phyloP scores from a whole-genome alignment of 192 early-diverging fungal species.

The Allomyces macrogynus region DNA sequence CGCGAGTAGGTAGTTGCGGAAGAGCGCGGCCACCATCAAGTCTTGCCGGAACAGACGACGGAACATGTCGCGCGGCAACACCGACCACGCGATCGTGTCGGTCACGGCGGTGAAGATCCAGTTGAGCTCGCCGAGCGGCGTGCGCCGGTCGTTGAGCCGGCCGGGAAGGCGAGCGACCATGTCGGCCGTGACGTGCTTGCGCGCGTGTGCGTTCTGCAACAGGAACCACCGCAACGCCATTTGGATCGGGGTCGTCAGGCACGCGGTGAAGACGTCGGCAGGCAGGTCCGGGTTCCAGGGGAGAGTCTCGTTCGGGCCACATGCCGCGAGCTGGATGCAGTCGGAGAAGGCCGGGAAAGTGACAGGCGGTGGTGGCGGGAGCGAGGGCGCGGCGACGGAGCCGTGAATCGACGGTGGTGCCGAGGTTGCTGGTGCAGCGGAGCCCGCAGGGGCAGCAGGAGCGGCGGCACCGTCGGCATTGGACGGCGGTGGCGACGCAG shows the following conservation, averaged over 20 bases:
- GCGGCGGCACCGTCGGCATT: background rate
- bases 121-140: slow-evolving; percentile 89
- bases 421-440: slow-evolving; percentile 7
- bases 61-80: slow-evolving; percentile 71
- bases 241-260: slow-evolving; percentile 86
- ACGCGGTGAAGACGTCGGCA: slow-evolving; percentile 90
- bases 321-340: slow-evolving; percentile 87
- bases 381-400: slow-evolving; percentile 7
- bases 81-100: slow-evolving; percentile 96
- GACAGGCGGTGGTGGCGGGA: slow-evolving; percentile 1
- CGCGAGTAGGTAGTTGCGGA: slow-evolving; percentile 86
- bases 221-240: slow-evolving; percentile 85
- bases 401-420: slow-evolving; percentile 4
- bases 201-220: slow-evolving; percentile 53
- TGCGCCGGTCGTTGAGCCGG: slow-evolving; percentile 66
- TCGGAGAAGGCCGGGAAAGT: slow-evolving; percentile 23
- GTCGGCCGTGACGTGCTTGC: slow-evolving; percentile 49
- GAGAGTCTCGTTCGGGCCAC: slow-evolving; percentile 58
- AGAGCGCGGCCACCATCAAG: slow-evolving; percentile 79
- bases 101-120: slow-evolving; percentile 99
- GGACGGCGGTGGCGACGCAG: background rate
- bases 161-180: slow-evolving; percentile 79
- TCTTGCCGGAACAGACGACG: slow-evolving; percentile 82
- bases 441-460: slow-evolving; percentile 8
- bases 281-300: slow-evolving; percentile 87